These are phyloP conservation scores for Vitis vinifera DNA, from an alignment of 164 flowering plant species.

Conservation along the genomic window ASM3070453v1 NC_081811.1:24212501-24213000, in stretches of 20 bases:
- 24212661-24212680: constrained; percentile 44
- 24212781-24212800: constrained; percentile 26
- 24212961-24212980: constrained; percentile 54
- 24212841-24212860: constrained; percentile 49
- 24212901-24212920: constrained; percentile 48
- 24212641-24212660: constrained; percentile 46
- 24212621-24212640: constrained; percentile 64
- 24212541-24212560: too few species aligned
- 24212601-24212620: constrained; percentile 49
- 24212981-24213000: constrained; percentile 29
- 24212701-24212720: constrained; percentile 26
- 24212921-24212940: constrained; percentile 60
- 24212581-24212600: constrained; percentile 58
- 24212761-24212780: constrained; percentile 32
- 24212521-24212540: too few species aligned
- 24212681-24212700: constrained; percentile 57
- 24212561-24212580: constrained; percentile 6
- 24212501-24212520: too few species aligned
- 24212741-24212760: constrained; percentile 36
- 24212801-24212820: constrained; percentile 44
- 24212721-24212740: constrained; percentile 43
- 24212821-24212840: constrained; percentile 59
- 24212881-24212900: constrained; percentile 10
- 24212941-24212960: constrained; percentile 45
- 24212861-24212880: constrained; percentile 5